These are phyloP conservation scores for Russula virescens DNA, from an alignment of 768 basidiomycete genomes.

Conservation along the genomic window DNA sequence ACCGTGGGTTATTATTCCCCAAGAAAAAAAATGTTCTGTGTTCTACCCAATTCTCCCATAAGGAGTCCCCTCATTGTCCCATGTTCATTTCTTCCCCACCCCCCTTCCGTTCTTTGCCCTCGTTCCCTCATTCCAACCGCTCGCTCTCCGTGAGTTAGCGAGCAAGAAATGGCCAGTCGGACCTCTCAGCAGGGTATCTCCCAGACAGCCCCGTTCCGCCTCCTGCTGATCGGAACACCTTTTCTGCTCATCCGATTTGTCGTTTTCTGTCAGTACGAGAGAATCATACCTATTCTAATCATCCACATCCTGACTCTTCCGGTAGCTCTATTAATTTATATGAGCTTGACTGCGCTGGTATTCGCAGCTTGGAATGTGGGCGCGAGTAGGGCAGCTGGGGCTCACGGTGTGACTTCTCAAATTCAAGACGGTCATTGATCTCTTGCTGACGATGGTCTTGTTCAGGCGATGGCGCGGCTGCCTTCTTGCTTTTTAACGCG, in stretches of 20 bases:
- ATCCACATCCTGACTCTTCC: background rate
- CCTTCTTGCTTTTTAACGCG: slow-evolving; percentile 1
- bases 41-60: background rate
- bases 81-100: background rate
- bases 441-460: background rate
- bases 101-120: background rate
- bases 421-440: too few relatives aligned
- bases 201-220: background rate
- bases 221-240: slow-evolving; percentile 37
- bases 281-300: background rate
- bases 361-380: slow-evolving; percentile 19
- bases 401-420: background rate
- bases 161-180: slow-evolving; percentile 2
- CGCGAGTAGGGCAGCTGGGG: slow-evolving; percentile 1
- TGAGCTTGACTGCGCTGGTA: slow-evolving; percentile 21
- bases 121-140: background rate
- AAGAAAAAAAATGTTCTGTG: too few relatives aligned
- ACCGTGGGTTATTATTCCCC: too few relatives aligned
- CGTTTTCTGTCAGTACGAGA: slow-evolving; percentile 44
- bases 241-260: slow-evolving; percentile 55
- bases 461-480: background rate
- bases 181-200: background rate
- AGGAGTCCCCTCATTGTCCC: background rate
- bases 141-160: background rate
- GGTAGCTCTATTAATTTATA: slow-evolving; percentile 39